These are phyloP conservation scores for Marasmius oreades DNA, from an alignment of 1,284 basidiomycete genomes.

Conservation along the genomic window DNA sequence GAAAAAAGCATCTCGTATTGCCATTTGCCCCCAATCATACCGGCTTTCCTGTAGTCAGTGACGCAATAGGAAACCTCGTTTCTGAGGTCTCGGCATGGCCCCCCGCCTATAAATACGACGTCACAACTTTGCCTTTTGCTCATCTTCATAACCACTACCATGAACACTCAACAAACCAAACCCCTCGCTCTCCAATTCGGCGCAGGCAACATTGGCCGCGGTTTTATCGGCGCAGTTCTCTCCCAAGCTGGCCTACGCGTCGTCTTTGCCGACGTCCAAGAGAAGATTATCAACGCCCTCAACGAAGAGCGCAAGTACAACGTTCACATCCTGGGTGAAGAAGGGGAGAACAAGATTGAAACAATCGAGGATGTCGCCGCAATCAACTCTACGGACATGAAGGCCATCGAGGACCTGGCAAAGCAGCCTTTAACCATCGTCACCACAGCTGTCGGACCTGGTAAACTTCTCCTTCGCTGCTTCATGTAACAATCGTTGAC, in stretches of 20 bases:
- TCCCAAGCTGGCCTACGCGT: constrained; percentile 36
- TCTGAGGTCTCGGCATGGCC: too few species aligned
- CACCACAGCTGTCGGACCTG: constrained; percentile 34
- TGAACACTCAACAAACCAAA: constrained; percentile 1
- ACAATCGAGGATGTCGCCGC: constrained; percentile 28
- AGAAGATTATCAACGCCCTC: constrained; percentile 21
- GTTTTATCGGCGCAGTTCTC: constrained; percentile 39
- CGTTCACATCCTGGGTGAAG: constrained; percentile 22
- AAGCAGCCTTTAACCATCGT: constrained; percentile 29
- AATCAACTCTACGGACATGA: constrained; percentile 27
- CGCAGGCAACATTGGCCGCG: constrained; percentile 40
- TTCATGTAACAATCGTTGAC: too few species aligned
- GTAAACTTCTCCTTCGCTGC: constrained; percentile 3
- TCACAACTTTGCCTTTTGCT: not conserved
- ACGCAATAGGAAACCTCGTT: too few species aligned
- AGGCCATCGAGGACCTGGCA: constrained; percentile 22
- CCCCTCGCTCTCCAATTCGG: constrained; percentile 27
- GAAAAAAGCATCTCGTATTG: too few species aligned
- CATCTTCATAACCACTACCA: not conserved
- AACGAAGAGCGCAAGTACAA: constrained; percentile 21
- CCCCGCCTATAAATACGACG: too few species aligned
- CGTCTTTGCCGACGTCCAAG: constrained; percentile 24
- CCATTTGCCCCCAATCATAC: too few species aligned
- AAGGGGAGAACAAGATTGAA: constrained; percentile 6
- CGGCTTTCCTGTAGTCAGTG: too few species aligned